A percentile compares a stretch with the other conserved stretches of the same genome.
phyloP scores from a whole-genome alignment of 2,329 filamentous ascomycete genomes.

The Pyricularia grisea region DNA sequence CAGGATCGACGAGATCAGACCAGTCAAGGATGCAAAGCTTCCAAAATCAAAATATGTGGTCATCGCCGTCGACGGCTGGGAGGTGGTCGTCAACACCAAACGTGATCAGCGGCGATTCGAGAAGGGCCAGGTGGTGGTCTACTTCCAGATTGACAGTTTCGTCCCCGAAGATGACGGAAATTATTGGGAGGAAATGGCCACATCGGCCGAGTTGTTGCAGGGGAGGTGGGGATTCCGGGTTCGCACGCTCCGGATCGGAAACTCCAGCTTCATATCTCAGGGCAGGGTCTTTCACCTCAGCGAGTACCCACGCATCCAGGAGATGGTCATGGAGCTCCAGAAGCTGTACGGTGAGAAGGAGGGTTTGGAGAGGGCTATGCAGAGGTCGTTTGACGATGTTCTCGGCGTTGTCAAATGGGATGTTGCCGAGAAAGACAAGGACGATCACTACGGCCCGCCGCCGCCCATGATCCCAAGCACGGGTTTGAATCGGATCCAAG shows the following conservation, averaged over 20 bases:
- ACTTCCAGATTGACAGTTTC: conserved; percentile 22
- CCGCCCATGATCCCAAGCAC: conserved; percentile 19
- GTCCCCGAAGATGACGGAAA: conserved; percentile 13
- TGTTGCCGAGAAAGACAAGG: background rate
- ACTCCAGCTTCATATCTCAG: conserved; percentile 15
- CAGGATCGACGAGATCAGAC: conserved; percentile 10
- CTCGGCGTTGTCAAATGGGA: conserved; percentile 21
- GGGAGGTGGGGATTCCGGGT: conserved; percentile 16
- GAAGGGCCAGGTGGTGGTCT: conserved; percentile 18
- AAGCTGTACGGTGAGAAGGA: conserved; percentile 9
- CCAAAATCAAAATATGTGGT: conserved; percentile 8
- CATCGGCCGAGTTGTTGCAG: conserved; percentile 4
- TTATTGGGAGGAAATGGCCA: conserved; percentile 12
- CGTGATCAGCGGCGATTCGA: conserved; percentile 6
- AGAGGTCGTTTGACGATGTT: conserved; percentile 14
- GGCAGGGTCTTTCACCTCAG: conserved; percentile 16
- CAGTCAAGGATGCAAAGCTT: conserved; percentile 7
- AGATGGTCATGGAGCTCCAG: conserved; percentile 7
- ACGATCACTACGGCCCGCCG: conserved; percentile 9
- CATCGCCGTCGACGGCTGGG: conserved; percentile 17
- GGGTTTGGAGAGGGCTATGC: conserved; percentile 10
- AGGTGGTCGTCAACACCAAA: conserved; percentile 10
- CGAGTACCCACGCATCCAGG: conserved; percentile 13
- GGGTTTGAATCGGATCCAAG: conserved; percentile 17
- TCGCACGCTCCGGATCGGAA: conserved; percentile 8